phyloP scores from a whole-genome alignment of 2,329 filamentous ascomycete species.

The Beauveria brongniartii region DNA sequence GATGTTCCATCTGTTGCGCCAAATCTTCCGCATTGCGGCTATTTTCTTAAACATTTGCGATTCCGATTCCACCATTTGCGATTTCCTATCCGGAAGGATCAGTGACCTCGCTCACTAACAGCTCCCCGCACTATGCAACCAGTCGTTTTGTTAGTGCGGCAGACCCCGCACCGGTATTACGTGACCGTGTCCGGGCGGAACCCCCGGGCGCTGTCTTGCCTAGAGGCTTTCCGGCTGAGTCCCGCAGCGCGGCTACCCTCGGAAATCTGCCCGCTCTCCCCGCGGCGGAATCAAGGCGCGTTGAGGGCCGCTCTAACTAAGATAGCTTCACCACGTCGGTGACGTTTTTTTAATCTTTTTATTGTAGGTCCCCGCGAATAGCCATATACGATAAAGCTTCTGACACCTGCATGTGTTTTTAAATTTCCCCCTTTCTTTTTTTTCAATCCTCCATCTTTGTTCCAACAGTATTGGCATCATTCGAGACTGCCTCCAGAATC shows the following conservation, averaged over 20 bases:
- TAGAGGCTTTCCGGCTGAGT: background rate
- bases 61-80: slow-evolving; percentile 5
- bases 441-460: background rate
- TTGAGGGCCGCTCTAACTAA: background rate
- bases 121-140: background rate
- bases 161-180: no score
- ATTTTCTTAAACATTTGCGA: background rate
- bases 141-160: no score
- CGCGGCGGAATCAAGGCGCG: slow-evolving; percentile 9
- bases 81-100: background rate
- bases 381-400: background rate
- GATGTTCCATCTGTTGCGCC: background rate
- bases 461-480: background rate
- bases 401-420: background rate
- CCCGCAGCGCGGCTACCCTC: slow-evolving; percentile 6
- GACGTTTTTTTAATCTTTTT: background rate
- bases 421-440: background rate
- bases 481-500: background rate
- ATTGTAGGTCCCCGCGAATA: background rate
- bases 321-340: background rate
- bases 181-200: background rate
- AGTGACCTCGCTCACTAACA: background rate
- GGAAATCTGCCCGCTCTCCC: slow-evolving; percentile 4
- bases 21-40: background rate
- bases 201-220: background rate